Base-by-base conservation (phyloP, 345 rosid species). In the Turritis glabra region DNA sequence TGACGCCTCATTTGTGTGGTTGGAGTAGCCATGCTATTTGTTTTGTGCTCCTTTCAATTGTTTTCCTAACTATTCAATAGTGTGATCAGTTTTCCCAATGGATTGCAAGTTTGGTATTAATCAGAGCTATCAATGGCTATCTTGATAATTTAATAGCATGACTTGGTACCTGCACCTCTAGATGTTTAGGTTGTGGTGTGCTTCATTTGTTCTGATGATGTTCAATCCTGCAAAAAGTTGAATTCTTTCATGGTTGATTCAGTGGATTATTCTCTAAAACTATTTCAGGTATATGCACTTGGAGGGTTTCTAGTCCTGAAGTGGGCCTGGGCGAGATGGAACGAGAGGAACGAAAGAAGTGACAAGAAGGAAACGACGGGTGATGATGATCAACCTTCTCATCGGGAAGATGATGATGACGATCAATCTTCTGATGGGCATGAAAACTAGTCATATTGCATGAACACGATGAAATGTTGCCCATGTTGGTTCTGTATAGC, bases 261-360 rank as follows among this genome's bases (percentile, higher is more conserved):
- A 44, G 22, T 25, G 5, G 44, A 44, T 3, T 15, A 22, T 58
- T 9, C 8, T 18, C 19, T 26, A 4, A 38, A 63, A 13, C 9
- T 25, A 0, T 17, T 68, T 40, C 89, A 93, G 93, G 97, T 90
- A 8, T 89, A 90, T 78, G 93, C 95, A 18, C 71, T 90, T 60
- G 90, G 97, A 56, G 98, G 96, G 44, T 86, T 93, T 82, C 84
- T 93, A 50, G 71, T 93, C 22, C 35, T 89, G 74, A 86, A 79
- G 69, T 93, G 98, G 98, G 82, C 84, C 2, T 87, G 93, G 97
- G 92, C 96, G 14, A 87, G 93, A 75, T 90, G 93, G 97, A 83
- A 83, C 18, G 97, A 90, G 82, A 84, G 97, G 80, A 85, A 86
- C 56, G 89, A 85, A 69, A 83, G 86, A 82, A 79, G 66, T 38